These are phyloP conservation scores for Ochromonas danica DNA, from an alignment of 108 stramenopile genomes.

Conservation along the genomic window DNA sequence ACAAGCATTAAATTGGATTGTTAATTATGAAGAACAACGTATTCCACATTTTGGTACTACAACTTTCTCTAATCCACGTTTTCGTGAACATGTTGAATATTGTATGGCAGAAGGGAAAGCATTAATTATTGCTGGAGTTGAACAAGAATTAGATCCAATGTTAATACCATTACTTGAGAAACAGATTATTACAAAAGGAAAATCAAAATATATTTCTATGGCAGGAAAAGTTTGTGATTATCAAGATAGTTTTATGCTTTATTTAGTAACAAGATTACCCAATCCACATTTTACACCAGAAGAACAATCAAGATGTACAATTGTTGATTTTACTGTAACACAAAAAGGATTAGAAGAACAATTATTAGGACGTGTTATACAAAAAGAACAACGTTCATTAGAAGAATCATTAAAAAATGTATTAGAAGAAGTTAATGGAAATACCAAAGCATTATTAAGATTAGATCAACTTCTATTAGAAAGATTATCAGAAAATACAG, in stretches of 20 bases:
- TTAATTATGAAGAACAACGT: slow-evolving; percentile 33
- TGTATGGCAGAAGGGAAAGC: slow-evolving; percentile 53
- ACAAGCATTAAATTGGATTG: slow-evolving; percentile 56
- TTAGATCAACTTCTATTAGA: slow-evolving; percentile 52
- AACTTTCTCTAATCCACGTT: slow-evolving; percentile 31
- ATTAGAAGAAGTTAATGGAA: slow-evolving; percentile 49
- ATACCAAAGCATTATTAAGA: slow-evolving; percentile 46
- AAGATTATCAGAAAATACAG: slow-evolving; percentile 50
- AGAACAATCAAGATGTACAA: slow-evolving; percentile 54
- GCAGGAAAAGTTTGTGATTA: slow-evolving; percentile 52
- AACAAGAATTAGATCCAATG: slow-evolving; percentile 57
- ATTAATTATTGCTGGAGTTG: slow-evolving; percentile 45
- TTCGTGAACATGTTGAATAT: slow-evolving; percentile 55
- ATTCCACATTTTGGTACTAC: slow-evolving; percentile 47
- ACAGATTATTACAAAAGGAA: slow-evolving; percentile 44
- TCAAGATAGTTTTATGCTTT: slow-evolving; percentile 53
- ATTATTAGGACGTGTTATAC: slow-evolving; percentile 55
- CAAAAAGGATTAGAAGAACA: slow-evolving; percentile 59
- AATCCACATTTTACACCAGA: slow-evolving; percentile 58
- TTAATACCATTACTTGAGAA: slow-evolving; percentile 56
- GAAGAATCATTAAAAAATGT: slow-evolving; percentile 57
- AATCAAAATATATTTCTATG: slow-evolving; percentile 48
- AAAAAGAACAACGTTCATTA: slow-evolving; percentile 52
- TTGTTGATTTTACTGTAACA: slow-evolving; percentile 61
- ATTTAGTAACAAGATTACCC: slow-evolving; percentile 61